Conservation (phyloP, 768 basidiomycete genomes). For the Leucosporidium creatinivorum region DNA sequence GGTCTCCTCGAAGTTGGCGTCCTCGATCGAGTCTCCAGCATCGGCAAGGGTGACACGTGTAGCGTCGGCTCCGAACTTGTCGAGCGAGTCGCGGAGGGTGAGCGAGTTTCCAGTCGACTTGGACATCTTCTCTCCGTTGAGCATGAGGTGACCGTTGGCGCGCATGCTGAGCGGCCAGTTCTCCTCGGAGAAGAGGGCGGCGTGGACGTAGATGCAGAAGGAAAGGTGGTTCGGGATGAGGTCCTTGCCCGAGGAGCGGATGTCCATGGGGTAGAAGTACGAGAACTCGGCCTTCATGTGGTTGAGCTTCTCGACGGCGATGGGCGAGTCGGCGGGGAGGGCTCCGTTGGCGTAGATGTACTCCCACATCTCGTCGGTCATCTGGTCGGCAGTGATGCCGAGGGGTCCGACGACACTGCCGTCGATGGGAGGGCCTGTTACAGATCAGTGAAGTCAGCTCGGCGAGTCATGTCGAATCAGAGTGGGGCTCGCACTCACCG, state of each 20-base stretch:
- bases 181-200: slow-evolving; percentile 81
- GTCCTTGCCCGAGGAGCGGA: slow-evolving; percentile 96
- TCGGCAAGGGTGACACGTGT: slow-evolving; percentile 86
- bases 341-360: slow-evolving; percentile 70
- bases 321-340: slow-evolving; percentile 49
- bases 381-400: slow-evolving; percentile 76
- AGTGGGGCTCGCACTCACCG: slow-evolving; percentile 48
- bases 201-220: slow-evolving; percentile 88
- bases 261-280: slow-evolving; percentile 97
- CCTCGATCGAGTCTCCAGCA: slow-evolving; percentile 93
- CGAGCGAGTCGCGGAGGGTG: slow-evolving; percentile 76
- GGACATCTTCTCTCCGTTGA: slow-evolving; percentile 98
- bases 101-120: slow-evolving; percentile 94
- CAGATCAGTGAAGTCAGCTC: background rate
- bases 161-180: slow-evolving; percentile 90
- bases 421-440: slow-evolving; percentile 53
- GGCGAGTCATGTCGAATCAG: background rate
- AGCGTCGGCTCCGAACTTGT: slow-evolving; percentile 96
- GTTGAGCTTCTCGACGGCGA: slow-evolving; percentile 70
- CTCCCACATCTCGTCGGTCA: slow-evolving; percentile 98
- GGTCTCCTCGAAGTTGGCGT: slow-evolving; percentile 99
- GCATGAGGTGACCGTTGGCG: slow-evolving; percentile 88
- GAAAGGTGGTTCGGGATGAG: slow-evolving; percentile 91
- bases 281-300: slow-evolving; percentile 80
- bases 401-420: slow-evolving; percentile 73